Evolutionary conservation across 1,284 basidiomycete species (phyloP).

Genomic region (Cryptococcus sp.): DNA sequence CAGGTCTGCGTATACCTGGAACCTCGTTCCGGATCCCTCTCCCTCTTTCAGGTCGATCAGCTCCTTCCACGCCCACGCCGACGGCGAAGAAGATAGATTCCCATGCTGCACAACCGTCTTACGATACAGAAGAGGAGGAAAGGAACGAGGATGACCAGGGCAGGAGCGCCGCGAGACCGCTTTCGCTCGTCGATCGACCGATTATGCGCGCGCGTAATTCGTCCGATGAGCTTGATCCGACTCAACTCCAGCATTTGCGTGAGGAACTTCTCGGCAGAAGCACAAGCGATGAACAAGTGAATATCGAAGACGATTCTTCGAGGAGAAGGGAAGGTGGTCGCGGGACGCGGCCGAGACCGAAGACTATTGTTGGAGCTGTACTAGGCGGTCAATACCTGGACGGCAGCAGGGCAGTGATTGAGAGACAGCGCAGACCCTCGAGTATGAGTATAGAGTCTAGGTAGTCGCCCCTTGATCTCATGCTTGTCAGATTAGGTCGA

Average conservation of each 20-base stretch:
- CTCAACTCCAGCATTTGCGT: not conserved
- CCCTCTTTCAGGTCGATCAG: not conserved
- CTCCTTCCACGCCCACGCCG: too few relatives aligned
- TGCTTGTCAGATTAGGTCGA: too few relatives aligned
- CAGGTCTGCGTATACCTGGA: conserved; percentile 24
- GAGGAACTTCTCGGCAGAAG: not conserved
- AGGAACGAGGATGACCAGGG: too few relatives aligned
- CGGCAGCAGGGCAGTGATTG: conserved; percentile 10
- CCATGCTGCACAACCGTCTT: too few relatives aligned
- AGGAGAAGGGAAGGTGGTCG: not conserved
- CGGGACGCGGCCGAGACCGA: conserved; percentile 3
- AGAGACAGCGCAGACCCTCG: conserved; percentile 3
- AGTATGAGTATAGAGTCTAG: conserved; percentile 4
- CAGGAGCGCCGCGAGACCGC: too few relatives aligned
- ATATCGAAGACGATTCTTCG: not conserved
- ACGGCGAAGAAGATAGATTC: too few relatives aligned
- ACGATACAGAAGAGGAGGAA: too few relatives aligned
- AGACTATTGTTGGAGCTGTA: conserved; percentile 7
- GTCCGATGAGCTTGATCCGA: conserved; percentile 6
- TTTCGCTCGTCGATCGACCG: not conserved
- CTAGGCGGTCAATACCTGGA: conserved; percentile 20
- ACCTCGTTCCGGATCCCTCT: conserved; percentile 20
- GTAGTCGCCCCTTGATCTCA: not conserved
- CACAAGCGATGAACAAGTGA: not conserved
- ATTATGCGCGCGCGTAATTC: not conserved